Percentiles rank a stretch among this genome's conserved stretches.
Conservation (phyloP, 495 filamentous ascomycete genomes). For the Podospora appendiculata region DNA sequence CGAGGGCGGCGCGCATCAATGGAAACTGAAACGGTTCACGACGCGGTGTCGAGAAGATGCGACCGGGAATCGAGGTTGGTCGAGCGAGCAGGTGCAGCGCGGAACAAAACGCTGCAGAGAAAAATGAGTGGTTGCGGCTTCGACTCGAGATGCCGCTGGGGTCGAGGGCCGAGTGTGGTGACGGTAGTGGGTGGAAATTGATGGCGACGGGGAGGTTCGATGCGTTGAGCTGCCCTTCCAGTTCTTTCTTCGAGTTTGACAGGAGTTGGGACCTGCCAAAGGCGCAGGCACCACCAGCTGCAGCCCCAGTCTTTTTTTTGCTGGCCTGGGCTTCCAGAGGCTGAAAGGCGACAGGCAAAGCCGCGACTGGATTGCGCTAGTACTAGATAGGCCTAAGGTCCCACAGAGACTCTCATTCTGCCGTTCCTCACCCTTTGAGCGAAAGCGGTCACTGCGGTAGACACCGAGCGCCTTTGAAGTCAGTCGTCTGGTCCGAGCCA, state of each 20-base stretch:
- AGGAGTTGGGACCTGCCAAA: background rate
- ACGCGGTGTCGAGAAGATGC: constrained; percentile 8
- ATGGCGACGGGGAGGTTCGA: constrained; percentile 2
- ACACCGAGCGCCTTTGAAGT: too few species aligned
- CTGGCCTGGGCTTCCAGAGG: constrained; percentile 1
- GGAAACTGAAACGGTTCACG: background rate
- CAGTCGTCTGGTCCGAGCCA: too few species aligned
- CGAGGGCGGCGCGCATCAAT: constrained; percentile 16
- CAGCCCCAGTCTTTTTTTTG: background rate
- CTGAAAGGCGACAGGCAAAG: constrained; percentile 14
- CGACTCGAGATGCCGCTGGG: too few species aligned
- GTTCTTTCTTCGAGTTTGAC: too few species aligned
- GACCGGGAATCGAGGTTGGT: too few species aligned
- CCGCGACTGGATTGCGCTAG: constrained; percentile 1
- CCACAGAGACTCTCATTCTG: background rate
- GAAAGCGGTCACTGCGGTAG: too few species aligned
- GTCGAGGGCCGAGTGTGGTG: background rate
- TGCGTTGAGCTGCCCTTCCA: background rate
- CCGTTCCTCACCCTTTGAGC: background rate
- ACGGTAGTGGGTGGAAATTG: background rate
- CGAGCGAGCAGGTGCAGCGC: too few species aligned
- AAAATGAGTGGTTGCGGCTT: too few species aligned
- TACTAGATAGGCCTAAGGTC: too few species aligned
- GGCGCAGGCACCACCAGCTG: constrained; percentile 11
- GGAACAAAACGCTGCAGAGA: too few species aligned